A percentile compares a stretch with the other conserved stretches of the same genome.
These are phyloP conservation scores for Nemophila menziesii DNA, from an alignment of 257 asterid species.

Conservation along the genomic window DNA sequence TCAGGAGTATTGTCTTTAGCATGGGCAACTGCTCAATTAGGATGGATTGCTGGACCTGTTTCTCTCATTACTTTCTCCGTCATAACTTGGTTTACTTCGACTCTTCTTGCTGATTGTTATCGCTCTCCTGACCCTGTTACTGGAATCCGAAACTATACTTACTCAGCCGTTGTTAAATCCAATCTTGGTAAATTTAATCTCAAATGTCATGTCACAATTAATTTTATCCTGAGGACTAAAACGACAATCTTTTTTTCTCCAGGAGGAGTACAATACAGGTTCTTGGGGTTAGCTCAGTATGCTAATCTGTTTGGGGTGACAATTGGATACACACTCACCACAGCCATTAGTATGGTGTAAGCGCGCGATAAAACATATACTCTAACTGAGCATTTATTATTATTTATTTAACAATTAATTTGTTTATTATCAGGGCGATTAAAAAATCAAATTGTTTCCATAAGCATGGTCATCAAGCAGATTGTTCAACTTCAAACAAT, in stretches of 20 bases:
- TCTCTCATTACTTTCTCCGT: slow-evolving; percentile 44
- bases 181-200: slow-evolving; percentile 60
- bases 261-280: slow-evolving; percentile 51
- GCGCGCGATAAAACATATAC: slow-evolving; percentile 8
- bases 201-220: too few species aligned
- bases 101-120: slow-evolving; percentile 56
- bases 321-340: slow-evolving; percentile 74
- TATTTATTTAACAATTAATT: too few species aligned
- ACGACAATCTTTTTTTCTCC: neutral
- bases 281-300: slow-evolving; percentile 64
- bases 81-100: slow-evolving; percentile 61
- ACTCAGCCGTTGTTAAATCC: slow-evolving; percentile 67
- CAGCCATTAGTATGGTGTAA: slow-evolving; percentile 71
- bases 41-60: slow-evolving; percentile 78
- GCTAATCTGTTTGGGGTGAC: slow-evolving; percentile 57
- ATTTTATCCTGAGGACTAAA: too few species aligned
- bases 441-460: slow-evolving; percentile 72
- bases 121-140: slow-evolving; percentile 61
- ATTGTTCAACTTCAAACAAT: slow-evolving; percentile 38
- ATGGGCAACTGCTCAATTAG: slow-evolving; percentile 85
- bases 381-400: too few species aligned
- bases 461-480: slow-evolving; percentile 32
- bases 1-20: slow-evolving; percentile 76
- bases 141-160: slow-evolving; percentile 63
- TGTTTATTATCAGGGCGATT: slow-evolving; percentile 38